These are phyloP conservation scores for Paecilomyces variotii DNA, from an alignment of 2,329 filamentous ascomycete species.

Conservation along the genomic window DNA sequence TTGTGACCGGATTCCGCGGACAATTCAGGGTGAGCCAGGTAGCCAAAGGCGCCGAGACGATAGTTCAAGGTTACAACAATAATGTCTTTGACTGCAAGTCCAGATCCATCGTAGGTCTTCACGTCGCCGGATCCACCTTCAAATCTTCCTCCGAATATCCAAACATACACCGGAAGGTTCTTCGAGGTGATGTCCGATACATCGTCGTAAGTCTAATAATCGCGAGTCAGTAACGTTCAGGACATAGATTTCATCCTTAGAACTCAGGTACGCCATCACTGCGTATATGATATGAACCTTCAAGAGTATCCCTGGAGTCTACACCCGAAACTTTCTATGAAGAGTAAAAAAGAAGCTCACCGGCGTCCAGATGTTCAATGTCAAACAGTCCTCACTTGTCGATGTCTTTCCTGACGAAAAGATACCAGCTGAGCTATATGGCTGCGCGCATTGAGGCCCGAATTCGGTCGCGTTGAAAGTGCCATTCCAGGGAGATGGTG, in stretches of 20 bases:
- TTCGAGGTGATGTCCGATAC: background rate
- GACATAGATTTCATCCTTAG: background rate
- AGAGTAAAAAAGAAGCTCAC: background rate
- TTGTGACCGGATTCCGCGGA: constrained; percentile 16
- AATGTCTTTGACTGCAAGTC: constrained; percentile 4
- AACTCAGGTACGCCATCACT: background rate
- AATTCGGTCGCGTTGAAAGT: constrained; percentile 10
- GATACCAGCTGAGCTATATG: constrained; percentile 11
- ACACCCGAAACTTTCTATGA: background rate
- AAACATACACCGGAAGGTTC: background rate
- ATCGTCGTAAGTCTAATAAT: constrained; percentile 11
- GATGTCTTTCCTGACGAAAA: constrained; percentile 22
- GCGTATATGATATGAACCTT: background rate
- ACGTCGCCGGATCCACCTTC: background rate
- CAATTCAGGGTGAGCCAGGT: constrained; percentile 18
- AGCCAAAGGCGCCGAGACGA: constrained; percentile 18
- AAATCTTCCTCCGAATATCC: background rate
- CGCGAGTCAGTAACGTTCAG: background rate
- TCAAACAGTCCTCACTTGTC: constrained; percentile 20
- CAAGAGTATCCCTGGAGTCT: background rate
- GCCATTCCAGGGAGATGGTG: constrained; percentile 4
- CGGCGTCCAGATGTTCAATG: constrained; percentile 15
- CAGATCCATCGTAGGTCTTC: background rate
- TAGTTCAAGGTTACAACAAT: constrained; percentile 18
- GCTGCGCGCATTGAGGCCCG: constrained; percentile 17